Evolutionary conservation across 2,329 filamentous ascomycete genomes (phyloP).

Genomic region (Magnaporthales sp.): DNA sequence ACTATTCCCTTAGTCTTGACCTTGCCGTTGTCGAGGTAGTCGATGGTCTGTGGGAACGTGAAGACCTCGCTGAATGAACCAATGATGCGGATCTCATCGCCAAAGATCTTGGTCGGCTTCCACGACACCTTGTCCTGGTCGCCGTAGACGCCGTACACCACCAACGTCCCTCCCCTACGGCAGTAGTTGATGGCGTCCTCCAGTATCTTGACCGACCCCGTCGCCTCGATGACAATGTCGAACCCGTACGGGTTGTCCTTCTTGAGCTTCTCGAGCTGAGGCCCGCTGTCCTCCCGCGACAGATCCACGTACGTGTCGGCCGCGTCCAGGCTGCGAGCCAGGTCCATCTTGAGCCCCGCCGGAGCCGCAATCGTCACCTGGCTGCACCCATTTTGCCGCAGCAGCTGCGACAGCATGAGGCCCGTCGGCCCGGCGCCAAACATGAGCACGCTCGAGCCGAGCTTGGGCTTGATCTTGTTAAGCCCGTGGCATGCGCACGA

Average conservation of each 20-base stretch:
- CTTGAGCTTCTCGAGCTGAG: constrained; percentile 55
- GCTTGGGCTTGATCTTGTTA: constrained; percentile 58
- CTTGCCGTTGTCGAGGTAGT: constrained; percentile 49
- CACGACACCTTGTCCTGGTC: constrained; percentile 54
- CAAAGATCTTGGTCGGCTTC: constrained; percentile 64
- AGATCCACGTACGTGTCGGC: constrained; percentile 47
- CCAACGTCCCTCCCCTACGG: constrained; percentile 61
- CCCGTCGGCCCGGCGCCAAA: constrained; percentile 61
- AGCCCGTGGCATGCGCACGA: constrained; percentile 64
- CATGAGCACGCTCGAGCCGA: constrained; percentile 56
- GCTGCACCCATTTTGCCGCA: constrained; percentile 28
- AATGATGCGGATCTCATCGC: constrained; percentile 61
- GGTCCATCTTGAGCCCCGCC: constrained; percentile 60
- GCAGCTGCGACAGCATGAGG: constrained; percentile 46
- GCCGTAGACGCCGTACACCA: constrained; percentile 39
- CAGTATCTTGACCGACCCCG: constrained; percentile 59
- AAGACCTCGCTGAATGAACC: constrained; percentile 67
- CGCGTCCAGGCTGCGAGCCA: constrained; percentile 49
- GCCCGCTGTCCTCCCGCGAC: constrained; percentile 42
- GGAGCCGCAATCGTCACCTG: constrained; percentile 63
- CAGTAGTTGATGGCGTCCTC: constrained; percentile 66
- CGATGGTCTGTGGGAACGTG: constrained; percentile 52
- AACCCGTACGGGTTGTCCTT: constrained; percentile 62
- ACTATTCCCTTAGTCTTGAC: constrained; percentile 60
- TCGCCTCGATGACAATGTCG: constrained; percentile 63